These are phyloP conservation scores for Grifola frondosa DNA, from an alignment of 1,284 basidiomycete species.

Conservation along the genomic window DNA sequence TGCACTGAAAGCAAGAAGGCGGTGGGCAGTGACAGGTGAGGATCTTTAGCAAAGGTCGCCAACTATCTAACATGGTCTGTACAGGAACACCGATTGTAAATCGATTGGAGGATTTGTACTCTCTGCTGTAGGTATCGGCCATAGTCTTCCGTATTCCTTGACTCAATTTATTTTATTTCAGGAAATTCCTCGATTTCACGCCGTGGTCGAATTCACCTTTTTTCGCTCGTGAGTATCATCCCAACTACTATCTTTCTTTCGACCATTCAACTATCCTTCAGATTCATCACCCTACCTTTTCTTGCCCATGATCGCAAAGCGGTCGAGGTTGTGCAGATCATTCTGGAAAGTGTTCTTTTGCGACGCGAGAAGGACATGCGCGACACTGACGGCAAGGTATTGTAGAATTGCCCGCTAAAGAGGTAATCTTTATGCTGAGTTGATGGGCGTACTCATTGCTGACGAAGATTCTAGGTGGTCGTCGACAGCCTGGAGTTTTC, in stretches of 20 bases:
- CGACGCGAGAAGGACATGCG: conserved; percentile 95
- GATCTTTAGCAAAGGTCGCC: not conserved
- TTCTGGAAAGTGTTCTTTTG: conserved; percentile 85
- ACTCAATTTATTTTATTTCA: conserved; percentile 36
- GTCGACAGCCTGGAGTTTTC: conserved; percentile 79
- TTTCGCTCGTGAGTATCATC: conserved; percentile 68
- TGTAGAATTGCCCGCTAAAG: conserved; percentile 87
- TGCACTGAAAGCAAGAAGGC: conserved; percentile 73
- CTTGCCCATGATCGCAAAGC: conserved; percentile 85
- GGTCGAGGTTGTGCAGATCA: conserved; percentile 90
- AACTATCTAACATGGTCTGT: not conserved
- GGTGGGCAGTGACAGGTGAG: conserved; percentile 88
- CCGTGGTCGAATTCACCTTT: conserved; percentile 90
- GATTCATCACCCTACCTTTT: conserved; percentile 89
- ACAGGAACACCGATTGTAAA: conserved; percentile 95
- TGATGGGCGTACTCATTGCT: not conserved
- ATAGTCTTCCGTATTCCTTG: not conserved
- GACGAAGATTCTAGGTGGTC: conserved; percentile 41
- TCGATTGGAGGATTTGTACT: conserved; percentile 89
- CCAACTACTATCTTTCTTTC: not conserved
- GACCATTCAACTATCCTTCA: conserved; percentile 27
- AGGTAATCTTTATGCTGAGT: conserved; percentile 40
- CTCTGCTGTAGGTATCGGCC: conserved; percentile 68
- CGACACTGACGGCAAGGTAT: conserved; percentile 87
- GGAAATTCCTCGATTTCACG: conserved; percentile 86